Percentiles rank a stretch among this genome's conserved stretches.
Conservation (phyloP, 2,329 filamentous ascomycete genomes). For the Penicillium sp. region DNA sequence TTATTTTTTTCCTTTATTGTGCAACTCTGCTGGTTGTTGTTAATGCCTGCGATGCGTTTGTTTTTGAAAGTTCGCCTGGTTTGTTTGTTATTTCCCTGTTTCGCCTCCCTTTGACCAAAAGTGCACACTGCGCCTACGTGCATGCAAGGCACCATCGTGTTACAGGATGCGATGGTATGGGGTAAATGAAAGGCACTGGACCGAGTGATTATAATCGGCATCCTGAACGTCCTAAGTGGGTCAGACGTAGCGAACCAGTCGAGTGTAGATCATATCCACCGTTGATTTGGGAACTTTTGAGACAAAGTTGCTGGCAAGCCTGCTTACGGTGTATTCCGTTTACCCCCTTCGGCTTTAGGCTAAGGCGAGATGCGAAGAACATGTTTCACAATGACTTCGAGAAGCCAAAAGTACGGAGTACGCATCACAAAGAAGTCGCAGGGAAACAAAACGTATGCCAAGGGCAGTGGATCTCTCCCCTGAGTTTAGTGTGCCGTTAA, state of each 20-base stretch:
- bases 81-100: not conserved
- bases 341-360: too few relatives aligned
- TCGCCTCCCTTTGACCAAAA: not conserved
- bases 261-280: conserved; percentile 10
- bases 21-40: too few relatives aligned
- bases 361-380: too few relatives aligned
- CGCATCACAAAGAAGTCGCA: not conserved
- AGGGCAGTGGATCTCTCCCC: conserved; percentile 8
- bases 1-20: not conserved
- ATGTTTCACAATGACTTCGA: not conserved
- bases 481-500: conserved; percentile 1
- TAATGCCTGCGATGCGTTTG: not conserved
- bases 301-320: too few relatives aligned
- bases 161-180: not conserved
- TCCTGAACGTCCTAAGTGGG: conserved; percentile 5
- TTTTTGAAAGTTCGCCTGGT: not conserved
- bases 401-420: not conserved
- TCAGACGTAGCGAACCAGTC: conserved; percentile 1
- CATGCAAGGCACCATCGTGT: not conserved
- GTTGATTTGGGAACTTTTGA: not conserved
- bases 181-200: conserved; percentile 10
- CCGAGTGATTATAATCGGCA: conserved; percentile 9
- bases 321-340: not conserved
- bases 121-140: not conserved
- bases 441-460: not conserved